Evolutionary conservation across 1,284 basidiomycete genomes (phyloP), one percentile per base, ranked within the genome.

Genomic region (Microbotryum intermedium): DNA sequence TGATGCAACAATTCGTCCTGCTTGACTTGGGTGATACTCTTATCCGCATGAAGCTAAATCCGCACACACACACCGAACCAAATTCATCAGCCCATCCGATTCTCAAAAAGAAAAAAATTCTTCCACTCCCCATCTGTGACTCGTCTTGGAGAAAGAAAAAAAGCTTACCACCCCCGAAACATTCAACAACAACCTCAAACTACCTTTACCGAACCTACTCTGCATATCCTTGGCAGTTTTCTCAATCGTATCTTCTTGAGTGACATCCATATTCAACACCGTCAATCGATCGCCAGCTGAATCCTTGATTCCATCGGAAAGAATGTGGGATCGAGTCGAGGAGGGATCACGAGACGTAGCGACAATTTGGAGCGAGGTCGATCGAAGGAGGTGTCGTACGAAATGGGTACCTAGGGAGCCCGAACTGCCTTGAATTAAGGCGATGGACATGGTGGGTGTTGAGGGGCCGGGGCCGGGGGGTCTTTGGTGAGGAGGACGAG

Each of bases 1-100:
- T 69, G 69, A 44, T 72, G 60, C 23, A 72, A 61, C 28, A 75
- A 57, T 26, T 73, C 65, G 1, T 74, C 58, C 5, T 69, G 59
- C 30, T 74, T 66, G 57, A 80, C 72, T 42, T 77, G 74, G 2
- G 68, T 63, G n/a, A 80, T 70, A 2, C 76, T 76, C 69, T 79
- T 80, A 67, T 80, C 79, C 6, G 77, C 73, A 47, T 75, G 73
- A 6, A 80, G 73, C 77, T 78, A 28, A 2, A 7, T 11, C n/a
- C 10, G 10, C 13, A n/a, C n/a, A n/a, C n/a, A n/a, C n/a, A n/a
- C n/a, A n/a, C n/a, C n/a, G n/a, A n/a, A n/a, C n/a, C n/a, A n/a
- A n/a, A n/a, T n/a, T n/a, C 16, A 21, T 26, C 25, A 34, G 34
- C 8, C 34, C 2, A 16, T n/a, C 25, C 3, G 2, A 28, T 11